These are phyloP conservation scores for Penicillium palitans DNA, from an alignment of 2,329 filamentous ascomycete species.

Conservation along the genomic window DNA sequence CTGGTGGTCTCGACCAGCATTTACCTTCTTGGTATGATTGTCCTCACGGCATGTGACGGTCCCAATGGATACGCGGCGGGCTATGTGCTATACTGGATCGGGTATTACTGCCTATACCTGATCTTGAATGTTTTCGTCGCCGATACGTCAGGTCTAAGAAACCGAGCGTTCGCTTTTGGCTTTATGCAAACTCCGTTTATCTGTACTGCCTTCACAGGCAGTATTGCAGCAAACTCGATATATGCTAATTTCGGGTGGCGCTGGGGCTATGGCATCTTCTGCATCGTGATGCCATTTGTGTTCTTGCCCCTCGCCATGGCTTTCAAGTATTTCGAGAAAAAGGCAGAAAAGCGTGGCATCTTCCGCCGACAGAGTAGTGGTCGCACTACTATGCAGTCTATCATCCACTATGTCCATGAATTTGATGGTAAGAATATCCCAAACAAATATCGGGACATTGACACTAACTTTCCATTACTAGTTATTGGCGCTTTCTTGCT, in stretches of 20 bases:
- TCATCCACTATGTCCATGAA: conserved; percentile 58
- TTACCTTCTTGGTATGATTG: conserved; percentile 54
- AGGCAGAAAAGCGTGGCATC: conserved; percentile 58
- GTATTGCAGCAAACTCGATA: conserved; percentile 54
- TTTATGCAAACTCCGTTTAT: conserved; percentile 62
- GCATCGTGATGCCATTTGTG: conserved; percentile 59
- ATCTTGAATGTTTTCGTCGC: conserved; percentile 61
- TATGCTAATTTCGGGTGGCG: conserved; percentile 55
- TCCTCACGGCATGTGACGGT: conserved; percentile 63
- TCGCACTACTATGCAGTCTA: conserved; percentile 49
- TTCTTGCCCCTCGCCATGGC: conserved; percentile 57
- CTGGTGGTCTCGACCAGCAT: conserved; percentile 52
- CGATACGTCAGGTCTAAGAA: conserved; percentile 61
- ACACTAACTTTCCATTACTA: conserved; percentile 27
- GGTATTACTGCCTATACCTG: conserved; percentile 56
- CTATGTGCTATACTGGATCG: conserved; percentile 63
- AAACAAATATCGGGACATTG: conserved; percentile 44
- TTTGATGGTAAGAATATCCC: conserved; percentile 58
- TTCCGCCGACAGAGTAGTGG: conserved; percentile 47
- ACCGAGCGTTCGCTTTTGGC: conserved; percentile 61
- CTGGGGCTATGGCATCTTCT: conserved; percentile 64
- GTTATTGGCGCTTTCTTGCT: conserved; percentile 47
- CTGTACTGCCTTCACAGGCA: conserved; percentile 59
- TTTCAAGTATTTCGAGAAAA: conserved; percentile 57
- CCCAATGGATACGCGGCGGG: conserved; percentile 64